phyloP scores from a whole-genome alignment of 805 yeast species.

The Yarrowia osloensis region DNA sequence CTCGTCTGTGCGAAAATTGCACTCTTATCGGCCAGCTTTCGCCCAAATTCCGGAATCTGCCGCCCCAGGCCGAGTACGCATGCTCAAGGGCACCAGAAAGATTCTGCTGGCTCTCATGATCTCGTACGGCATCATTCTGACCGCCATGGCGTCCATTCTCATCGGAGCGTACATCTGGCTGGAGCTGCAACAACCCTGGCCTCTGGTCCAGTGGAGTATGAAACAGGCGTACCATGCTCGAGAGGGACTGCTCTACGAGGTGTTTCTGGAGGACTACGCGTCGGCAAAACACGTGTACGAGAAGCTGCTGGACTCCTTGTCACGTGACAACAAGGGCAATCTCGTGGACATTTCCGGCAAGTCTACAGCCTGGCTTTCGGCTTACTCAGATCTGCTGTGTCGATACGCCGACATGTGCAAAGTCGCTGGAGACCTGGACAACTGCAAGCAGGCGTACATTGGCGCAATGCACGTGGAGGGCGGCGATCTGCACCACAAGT shows the following conservation, averaged over 20 bases:
- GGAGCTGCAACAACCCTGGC: slow-evolving; percentile 17
- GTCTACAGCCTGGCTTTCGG: not conserved
- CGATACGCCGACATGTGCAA: slow-evolving; percentile 27
- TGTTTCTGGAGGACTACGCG: not conserved
- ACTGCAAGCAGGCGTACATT: slow-evolving; percentile 9
- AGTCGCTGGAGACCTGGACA: not conserved
- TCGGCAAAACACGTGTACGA: not conserved
- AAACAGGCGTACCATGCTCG: not conserved
- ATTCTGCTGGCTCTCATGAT: slow-evolving; percentile 21
- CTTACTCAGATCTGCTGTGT: slow-evolving; percentile 11
- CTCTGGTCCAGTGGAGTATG: not conserved
- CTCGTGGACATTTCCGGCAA: not conserved
- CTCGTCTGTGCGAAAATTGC: not conserved
- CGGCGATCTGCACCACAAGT: not conserved
- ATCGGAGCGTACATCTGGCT: not conserved
- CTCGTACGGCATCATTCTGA: slow-evolving; percentile 18
- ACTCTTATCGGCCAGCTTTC: not conserved
- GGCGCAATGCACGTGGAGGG: not conserved
- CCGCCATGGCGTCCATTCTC: not conserved
- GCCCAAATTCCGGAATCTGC: slow-evolving; percentile 12
- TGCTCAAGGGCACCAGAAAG: slow-evolving; percentile 5
- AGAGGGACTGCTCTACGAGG: slow-evolving; percentile 15
- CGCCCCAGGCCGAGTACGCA: slow-evolving; percentile 4
- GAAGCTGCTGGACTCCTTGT: not conserved
- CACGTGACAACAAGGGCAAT: slow-evolving; percentile 17